phyloP scores from a whole-genome alignment of 2,329 filamentous ascomycete genomes.

The Fusarium sp. region DNA sequence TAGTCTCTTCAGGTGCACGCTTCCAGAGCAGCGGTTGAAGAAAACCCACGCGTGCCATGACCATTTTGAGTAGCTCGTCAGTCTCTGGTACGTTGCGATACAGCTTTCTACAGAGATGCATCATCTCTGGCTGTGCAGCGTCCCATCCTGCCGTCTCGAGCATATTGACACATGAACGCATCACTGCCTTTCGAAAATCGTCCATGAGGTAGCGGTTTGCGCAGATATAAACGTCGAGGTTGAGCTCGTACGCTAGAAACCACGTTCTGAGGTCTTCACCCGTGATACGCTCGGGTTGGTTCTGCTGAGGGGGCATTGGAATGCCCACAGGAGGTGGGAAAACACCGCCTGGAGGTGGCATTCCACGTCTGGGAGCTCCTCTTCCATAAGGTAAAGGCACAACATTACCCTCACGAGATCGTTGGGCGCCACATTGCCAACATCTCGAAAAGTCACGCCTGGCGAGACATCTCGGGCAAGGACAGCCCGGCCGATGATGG shows the following conservation, averaged over 20 bases:
- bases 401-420: slow-evolving; percentile 24
- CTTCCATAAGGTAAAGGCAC: slow-evolving; percentile 6
- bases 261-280: slow-evolving; percentile 62
- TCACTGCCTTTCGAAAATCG: slow-evolving; percentile 59
- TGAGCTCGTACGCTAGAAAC: slow-evolving; percentile 62
- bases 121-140: slow-evolving; percentile 59
- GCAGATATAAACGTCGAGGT: slow-evolving; percentile 64
- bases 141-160: slow-evolving; percentile 60
- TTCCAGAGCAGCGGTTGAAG: slow-evolving; percentile 62
- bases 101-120: slow-evolving; percentile 59
- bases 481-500: slow-evolving; percentile 60
- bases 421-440: slow-evolving; percentile 45
- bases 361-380: slow-evolving; percentile 20
- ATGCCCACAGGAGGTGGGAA: slow-evolving; percentile 6
- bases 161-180: slow-evolving; percentile 61
- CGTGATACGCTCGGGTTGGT: slow-evolving; percentile 51
- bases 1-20: slow-evolving; percentile 56
- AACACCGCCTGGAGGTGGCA: slow-evolving; percentile 11
- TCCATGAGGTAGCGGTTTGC: slow-evolving; percentile 63
- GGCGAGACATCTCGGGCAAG: slow-evolving; percentile 57
- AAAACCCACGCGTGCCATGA: slow-evolving; percentile 64
- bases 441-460: slow-evolving; percentile 40
- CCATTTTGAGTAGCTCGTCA: slow-evolving; percentile 61
- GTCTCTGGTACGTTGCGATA: slow-evolving; percentile 59
- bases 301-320: slow-evolving; percentile 8